phyloP scores from a whole-genome alignment of 2,329 filamentous ascomycete species.

The Calonectria hawksworthii region DNA sequence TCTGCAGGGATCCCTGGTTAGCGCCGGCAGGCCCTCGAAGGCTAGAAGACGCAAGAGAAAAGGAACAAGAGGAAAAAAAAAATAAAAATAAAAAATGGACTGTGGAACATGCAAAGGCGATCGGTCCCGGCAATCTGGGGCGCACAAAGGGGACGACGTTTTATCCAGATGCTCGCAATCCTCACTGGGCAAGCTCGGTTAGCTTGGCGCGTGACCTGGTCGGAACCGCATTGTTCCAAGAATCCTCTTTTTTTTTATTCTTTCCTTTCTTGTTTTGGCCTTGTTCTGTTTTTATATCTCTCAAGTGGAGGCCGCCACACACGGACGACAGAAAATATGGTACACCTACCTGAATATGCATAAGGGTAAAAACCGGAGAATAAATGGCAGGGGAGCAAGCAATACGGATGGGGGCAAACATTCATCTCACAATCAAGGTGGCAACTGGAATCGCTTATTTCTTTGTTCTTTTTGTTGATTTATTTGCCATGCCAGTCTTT shows the following conservation, averaged over 20 bases:
- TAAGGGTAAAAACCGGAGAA: background rate
- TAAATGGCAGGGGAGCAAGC: background rate
- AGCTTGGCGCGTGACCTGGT: background rate
- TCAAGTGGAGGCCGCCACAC: background rate
- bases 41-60: conserved; percentile 12
- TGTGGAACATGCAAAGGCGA: conserved; percentile 13
- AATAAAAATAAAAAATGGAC: background rate
- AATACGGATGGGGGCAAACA: background rate
- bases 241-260: background rate
- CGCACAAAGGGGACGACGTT: background rate
- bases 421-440: background rate
- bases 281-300: conserved; percentile 1
- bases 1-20: conserved; percentile 17
- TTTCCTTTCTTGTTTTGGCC: background rate
- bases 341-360: background rate
- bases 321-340: background rate
- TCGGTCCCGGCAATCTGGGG: conserved; percentile 10
- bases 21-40: conserved; percentile 21
- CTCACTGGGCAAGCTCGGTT: background rate
- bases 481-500: background rate
- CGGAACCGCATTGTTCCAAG: background rate
- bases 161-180: background rate
- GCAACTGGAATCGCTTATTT: background rate
- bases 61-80: background rate
- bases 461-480: background rate